Base-by-base conservation (phyloP, 352 stramenopile species). In the Phytophthora macrochlamydospora region DNA sequence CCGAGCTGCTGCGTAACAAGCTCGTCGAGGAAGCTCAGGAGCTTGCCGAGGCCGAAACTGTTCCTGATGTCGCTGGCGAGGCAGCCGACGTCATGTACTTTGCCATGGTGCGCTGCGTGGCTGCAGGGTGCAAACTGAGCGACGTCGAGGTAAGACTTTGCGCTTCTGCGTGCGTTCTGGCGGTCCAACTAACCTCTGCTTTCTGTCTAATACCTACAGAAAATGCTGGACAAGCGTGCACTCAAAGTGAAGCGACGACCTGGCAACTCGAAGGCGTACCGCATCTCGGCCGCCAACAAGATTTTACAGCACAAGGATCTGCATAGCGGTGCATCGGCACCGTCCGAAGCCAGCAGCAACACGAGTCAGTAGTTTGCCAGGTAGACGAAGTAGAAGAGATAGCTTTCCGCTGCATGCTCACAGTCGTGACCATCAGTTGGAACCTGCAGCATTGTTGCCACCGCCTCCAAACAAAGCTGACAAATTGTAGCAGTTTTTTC, bases 11-110 rank as follows among this genome's bases (percentile, higher is more conserved):
- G 54, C 88, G 94, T 24, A 95, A 98, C 71, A 99, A 99, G 78
- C 81, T 99, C 28, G 94, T 99, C 8, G 97, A 99, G 69, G 96
- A 99, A 79, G 94, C 94, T 24, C 95, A 99, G 69, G 93, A 98
- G 64, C 85, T 98, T 14, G 83, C 90, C 3, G 93, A 98, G 67
- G 92, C 93, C 5, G 77, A 95, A 64, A 91, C 71, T 3, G 73
- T 83, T 33, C 56, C 90, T 14, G 87, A 99, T 63, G 93, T 99
- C 0, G 95, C 95, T 7, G 93, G 91, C 37, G 96, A 99, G 75
- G 85, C 97, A 7, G 97, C 95, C 5, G 97, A 99, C 79, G 91
- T 99, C 13, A 78, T 98, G 66, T 99, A 99, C 71, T 99, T 99
- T 76, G 93, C 94, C 18, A 97, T 99, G 86, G 91, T 97, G 46